Conservation (phyloP, 106 monocot species). For the Platanthera zijinensis region DNA sequence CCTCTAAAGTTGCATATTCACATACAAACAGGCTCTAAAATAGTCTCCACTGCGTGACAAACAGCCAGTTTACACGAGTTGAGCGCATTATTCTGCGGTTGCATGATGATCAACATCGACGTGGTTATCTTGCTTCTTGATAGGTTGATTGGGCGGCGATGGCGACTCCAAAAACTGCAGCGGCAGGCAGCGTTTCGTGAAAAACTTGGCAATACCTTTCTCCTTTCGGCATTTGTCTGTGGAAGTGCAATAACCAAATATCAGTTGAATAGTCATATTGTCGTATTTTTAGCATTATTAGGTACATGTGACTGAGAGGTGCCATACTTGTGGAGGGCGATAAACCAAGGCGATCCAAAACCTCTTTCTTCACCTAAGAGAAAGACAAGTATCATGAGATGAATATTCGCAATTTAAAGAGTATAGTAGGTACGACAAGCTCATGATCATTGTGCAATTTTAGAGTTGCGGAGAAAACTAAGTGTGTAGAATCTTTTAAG, state of each 20-base stretch:
- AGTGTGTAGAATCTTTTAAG: too few species aligned
- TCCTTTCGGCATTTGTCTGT: background rate
- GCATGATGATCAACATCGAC: background rate
- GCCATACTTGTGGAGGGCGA: background rate
- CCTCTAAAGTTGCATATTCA: too few species aligned
- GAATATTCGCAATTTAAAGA: background rate
- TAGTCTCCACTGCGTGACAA: too few species aligned
- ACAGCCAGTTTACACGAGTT: too few species aligned
- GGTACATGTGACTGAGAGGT: background rate
- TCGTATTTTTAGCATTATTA: background rate
- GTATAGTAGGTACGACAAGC: too few species aligned
- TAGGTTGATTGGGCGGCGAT: background rate
- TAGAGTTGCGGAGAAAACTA: too few species aligned
- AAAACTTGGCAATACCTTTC: constrained; percentile 9
- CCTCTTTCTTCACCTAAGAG: constrained; percentile 3
- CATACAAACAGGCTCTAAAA: too few species aligned
- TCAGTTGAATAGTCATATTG: background rate
- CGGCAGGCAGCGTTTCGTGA: constrained; percentile 4
- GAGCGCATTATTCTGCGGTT: background rate
- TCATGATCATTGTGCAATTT: too few species aligned
- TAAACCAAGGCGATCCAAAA: constrained; percentile 6
- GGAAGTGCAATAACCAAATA: background rate
- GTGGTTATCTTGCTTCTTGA: background rate
- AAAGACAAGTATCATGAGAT: background rate
- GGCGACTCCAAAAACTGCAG: background rate